Percentiles rank a stretch among this genome's conserved stretches.
These are phyloP conservation scores for Knufia petricola DNA, from an alignment of 2,329 filamentous ascomycete species.

Conservation along the genomic window DNA sequence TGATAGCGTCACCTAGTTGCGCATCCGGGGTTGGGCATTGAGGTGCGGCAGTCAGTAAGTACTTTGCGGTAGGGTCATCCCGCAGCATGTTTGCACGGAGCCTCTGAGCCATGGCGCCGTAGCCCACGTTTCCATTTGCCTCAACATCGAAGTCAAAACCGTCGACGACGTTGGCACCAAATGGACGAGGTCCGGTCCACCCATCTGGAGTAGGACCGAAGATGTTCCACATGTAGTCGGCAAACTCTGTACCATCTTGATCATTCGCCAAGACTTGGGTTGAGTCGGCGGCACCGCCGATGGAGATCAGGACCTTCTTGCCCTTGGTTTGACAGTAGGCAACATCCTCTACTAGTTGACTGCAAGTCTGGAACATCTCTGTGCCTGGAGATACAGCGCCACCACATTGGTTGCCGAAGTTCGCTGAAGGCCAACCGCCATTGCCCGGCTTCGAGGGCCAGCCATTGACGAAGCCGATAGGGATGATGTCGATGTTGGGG, in stretches of 20 bases:
- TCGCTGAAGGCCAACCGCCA: conserved; percentile 42
- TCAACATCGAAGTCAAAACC: conserved; percentile 74
- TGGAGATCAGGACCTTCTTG: conserved; percentile 63
- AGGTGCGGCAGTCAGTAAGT: conserved; percentile 55
- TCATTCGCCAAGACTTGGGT: conserved; percentile 45
- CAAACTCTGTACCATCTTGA: conserved; percentile 44
- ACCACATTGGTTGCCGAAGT: conserved; percentile 49
- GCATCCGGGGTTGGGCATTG: conserved; percentile 58
- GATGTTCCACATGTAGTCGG: conserved; percentile 58
- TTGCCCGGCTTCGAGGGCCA: conserved; percentile 38
- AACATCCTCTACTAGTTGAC: conserved; percentile 38
- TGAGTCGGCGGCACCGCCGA: conserved; percentile 61
- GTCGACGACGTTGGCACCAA: conserved; percentile 53
- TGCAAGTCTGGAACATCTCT: conserved; percentile 35
- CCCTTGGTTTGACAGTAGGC: conserved; percentile 52
- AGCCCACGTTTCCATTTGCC: conserved; percentile 43
- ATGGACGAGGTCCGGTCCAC: conserved; percentile 49
- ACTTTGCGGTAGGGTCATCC: conserved; percentile 40
- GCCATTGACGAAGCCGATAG: conserved; percentile 45
- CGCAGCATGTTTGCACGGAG: conserved; percentile 39
- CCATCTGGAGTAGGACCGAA: conserved; percentile 50
- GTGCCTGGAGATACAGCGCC: conserved; percentile 27
- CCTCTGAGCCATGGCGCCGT: conserved; percentile 50
- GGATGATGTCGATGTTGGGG: conserved; percentile 45
- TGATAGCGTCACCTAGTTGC: conserved; percentile 38